Evolutionary conservation across 108 stramenopile species (phyloP), one percentile per base, ranked within the genome.

Genomic region (Nitzschia sp.): DNA sequence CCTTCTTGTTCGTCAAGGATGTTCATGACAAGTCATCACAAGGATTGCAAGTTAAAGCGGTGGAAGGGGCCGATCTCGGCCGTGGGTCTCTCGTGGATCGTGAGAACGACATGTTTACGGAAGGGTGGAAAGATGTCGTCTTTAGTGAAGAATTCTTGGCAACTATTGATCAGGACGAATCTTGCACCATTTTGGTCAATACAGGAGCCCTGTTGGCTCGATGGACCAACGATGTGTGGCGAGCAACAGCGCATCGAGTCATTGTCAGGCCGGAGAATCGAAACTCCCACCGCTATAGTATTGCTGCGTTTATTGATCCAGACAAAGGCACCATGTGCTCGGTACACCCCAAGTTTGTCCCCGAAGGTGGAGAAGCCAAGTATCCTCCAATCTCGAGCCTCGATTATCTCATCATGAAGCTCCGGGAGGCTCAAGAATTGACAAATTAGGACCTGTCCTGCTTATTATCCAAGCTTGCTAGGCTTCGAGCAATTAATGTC

Each of bases 141-240:
- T 28, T 67, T 18, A 19, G 18, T 29, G 25, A 28, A 1, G 24
- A 3, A 13, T 21, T 46, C 5, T 27, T 32, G 9, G 66, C 56
- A 24, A 46, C 21, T 35, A 19, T 56, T 11, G 48, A 51, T 6
- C 31, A 60, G 18, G 65, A 72, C 35, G 59, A 54, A 45, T 31
- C 59, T 23, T 27, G 26, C 9, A 13, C 28, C 66, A 62, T 64
- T 47, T 42, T 82, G 45, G 57, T 83, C 59, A 81, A 86, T 64
- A 75, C 79, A 13, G 85, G 85, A 27, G 79, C 78, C 21, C 54
- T 82, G 18, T 71, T 82, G 71, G 76, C 78, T 25, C 53, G 79
- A 15, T 76, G 73, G 82, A 81, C 82, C 9, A 80, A 82, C 55
- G 79, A 86, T 65, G 17, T 57, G 15, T 83, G 82, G 82, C 38